These are phyloP conservation scores for Drechslera avenae DNA, from an alignment of 2,329 filamentous ascomycete species.

Conservation along the genomic window DNA sequence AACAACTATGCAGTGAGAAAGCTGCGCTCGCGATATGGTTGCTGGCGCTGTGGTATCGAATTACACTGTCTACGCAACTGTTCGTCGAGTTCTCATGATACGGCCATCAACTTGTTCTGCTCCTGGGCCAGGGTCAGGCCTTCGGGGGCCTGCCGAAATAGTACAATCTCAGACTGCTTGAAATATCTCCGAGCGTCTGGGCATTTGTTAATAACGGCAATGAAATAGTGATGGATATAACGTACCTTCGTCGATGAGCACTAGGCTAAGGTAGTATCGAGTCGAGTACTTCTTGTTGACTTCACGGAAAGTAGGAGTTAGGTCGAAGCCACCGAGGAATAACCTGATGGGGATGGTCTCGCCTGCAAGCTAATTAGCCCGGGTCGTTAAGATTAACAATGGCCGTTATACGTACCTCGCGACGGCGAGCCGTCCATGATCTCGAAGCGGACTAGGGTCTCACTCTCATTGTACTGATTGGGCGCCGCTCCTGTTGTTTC, in stretches of 20 bases:
- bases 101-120: slow-evolving; percentile 53
- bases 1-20: neutral
- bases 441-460: slow-evolving; percentile 97
- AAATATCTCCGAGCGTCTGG: slow-evolving; percentile 94
- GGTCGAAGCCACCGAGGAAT: slow-evolving; percentile 95
- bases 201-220: slow-evolving; percentile 13
- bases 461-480: slow-evolving; percentile 99
- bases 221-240: neutral
- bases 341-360: slow-evolving; percentile 95
- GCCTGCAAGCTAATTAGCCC: slow-evolving; percentile 53
- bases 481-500: slow-evolving; percentile 96
- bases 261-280: slow-evolving; percentile 93
- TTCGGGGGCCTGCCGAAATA: slow-evolving; percentile 77
- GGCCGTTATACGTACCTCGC: slow-evolving; percentile 64
- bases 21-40: too few relatives aligned
- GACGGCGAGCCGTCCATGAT: slow-evolving; percentile 99
- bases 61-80: neutral
- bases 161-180: slow-evolving; percentile 98
- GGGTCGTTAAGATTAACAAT: neutral
- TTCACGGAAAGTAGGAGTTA: slow-evolving; percentile 97
- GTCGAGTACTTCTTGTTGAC: slow-evolving; percentile 99
- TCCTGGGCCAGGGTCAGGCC: slow-evolving; percentile 55
- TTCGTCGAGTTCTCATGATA: slow-evolving; percentile 31
- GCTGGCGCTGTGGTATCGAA: too few relatives aligned
- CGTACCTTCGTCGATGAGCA: slow-evolving; percentile 90